Evolutionary conservation across 1,284 basidiomycete species (phyloP), one percentile per base, ranked within the genome.

Genomic region (Anthracocystis panici-leucophaei): DNA sequence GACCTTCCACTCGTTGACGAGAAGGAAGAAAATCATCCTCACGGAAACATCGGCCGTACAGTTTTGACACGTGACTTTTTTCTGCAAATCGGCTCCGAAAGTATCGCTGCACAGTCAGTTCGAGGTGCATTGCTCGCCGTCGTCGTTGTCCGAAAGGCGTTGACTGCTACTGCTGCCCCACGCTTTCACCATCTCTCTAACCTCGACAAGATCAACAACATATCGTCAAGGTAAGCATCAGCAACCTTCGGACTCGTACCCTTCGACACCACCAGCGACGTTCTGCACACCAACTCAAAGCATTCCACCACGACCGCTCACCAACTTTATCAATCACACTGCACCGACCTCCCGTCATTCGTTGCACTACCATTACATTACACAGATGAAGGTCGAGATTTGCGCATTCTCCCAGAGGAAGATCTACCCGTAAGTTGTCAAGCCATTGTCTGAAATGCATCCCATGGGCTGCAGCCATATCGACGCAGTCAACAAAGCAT

Each of bases 331-430:
- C 40, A n/a, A 27, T 27, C 14, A 29, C 25, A 20, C 35, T 18
- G 46, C 52, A 51, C 59, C 50, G 42, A 54, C 42, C 40, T 42
- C 33, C 33, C 54, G 14, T 23, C 27, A 33, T 41, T 40, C 35
- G 6, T 31, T 56, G 54, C 41, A 31, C 35, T 9, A 42, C 44
- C 42, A 7, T 51, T 38, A 45, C 45, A 16, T 35, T 52, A 35
- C 53, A 78, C 73, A 78, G 78, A 85, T 85, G 83, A 85, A 85
- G 83, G 82, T 85, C 81, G 83, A 85, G 68, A 82, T 80, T 62
- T 82, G 81, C 78, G 79, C 83, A 48, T 85, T 85, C 82, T 83
- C 81, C 56, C 81, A 82, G 56, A 69, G 77, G 71, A 85, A 82
- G 83, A 83, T 85, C 76, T 84, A 84, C 81, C 83, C 82, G 80